A percentile compares a stretch with the other conserved stretches of the same genome.
phyloP scores from a whole-genome alignment of 306 rosid genomes.

The Echinosophora koreensis region DNA sequence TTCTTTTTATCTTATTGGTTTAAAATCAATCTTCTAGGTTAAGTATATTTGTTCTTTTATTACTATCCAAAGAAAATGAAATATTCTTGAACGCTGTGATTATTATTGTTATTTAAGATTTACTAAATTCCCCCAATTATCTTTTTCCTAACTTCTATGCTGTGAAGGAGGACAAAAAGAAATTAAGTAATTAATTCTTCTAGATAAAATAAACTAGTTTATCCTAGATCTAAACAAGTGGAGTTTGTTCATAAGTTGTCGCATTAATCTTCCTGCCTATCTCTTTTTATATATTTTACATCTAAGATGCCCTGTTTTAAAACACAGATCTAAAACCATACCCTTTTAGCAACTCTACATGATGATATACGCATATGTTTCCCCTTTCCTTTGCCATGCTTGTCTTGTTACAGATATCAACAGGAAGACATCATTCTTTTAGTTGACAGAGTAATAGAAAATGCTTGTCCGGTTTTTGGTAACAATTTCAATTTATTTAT shows the following conservation, averaged over 20 bases:
- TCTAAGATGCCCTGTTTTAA: no score
- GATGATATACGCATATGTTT: no score
- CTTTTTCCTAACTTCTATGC: slow-evolving; percentile 10
- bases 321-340: no score
- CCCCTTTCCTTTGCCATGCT: background rate
- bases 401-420: background rate
- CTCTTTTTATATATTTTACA: no score
- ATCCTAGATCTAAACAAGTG: background rate
- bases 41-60: background rate
- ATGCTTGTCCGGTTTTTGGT: no score
- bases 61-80: background rate
- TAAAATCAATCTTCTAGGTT: background rate
- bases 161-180: background rate
- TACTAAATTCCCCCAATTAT: background rate
- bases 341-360: no score
- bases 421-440: slow-evolving; percentile 16
- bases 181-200: background rate
- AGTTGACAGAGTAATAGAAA: background rate
- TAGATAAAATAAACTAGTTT: background rate
- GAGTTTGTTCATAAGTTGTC: no score
- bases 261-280: no score
- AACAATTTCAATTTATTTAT: background rate
- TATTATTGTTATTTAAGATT: background rate
- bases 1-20: slow-evolving; percentile 9
- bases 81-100: background rate